phyloP scores from a whole-genome alignment of 2,329 filamentous ascomycete species.

The Lecanosticta acicola region DNA sequence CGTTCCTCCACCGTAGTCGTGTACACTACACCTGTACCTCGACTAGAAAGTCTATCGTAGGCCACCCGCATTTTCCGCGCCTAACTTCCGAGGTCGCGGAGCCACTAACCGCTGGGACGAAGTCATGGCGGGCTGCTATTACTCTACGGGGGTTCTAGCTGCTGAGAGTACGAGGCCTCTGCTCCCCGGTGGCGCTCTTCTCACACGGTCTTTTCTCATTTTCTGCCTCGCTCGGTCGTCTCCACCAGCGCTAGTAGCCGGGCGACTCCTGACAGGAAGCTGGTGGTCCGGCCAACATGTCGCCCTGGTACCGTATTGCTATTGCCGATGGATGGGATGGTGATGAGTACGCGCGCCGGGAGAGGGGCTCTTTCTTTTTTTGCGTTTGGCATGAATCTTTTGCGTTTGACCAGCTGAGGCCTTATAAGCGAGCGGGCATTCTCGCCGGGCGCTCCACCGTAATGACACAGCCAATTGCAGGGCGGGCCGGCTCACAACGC shows the following conservation, averaged over 20 bases:
- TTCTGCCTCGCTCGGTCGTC: background rate
- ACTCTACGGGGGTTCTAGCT: background rate
- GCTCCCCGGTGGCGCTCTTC: conserved; percentile 9
- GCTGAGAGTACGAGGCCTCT: conserved; percentile 7
- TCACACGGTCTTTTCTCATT: conserved; percentile 10
- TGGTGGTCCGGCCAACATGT: background rate
- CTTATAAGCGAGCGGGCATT: background rate
- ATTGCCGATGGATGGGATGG: conserved; percentile 2
- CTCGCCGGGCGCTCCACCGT: background rate
- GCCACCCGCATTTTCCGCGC: background rate
- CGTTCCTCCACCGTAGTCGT: conserved; percentile 2
- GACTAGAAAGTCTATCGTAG: background rate
- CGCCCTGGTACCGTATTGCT: background rate
- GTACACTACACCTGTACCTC: background rate
- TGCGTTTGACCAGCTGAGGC: conserved; percentile 6
- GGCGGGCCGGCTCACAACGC: background rate
- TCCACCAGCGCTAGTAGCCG: background rate
- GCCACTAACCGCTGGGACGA: conserved; percentile 7
- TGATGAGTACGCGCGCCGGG: conserved; percentile 6
- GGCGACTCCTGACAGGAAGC: conserved; percentile 6
- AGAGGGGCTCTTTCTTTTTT: conserved; percentile 9
- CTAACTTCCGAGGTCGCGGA: conserved; percentile 17
- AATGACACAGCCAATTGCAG: conserved; percentile 1
- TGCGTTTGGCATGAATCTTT: conserved; percentile 13
- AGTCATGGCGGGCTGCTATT: background rate